Evolutionary conservation across 345 rosid species (phyloP).

Genomic region (Eucalyptus grandis): DNA sequence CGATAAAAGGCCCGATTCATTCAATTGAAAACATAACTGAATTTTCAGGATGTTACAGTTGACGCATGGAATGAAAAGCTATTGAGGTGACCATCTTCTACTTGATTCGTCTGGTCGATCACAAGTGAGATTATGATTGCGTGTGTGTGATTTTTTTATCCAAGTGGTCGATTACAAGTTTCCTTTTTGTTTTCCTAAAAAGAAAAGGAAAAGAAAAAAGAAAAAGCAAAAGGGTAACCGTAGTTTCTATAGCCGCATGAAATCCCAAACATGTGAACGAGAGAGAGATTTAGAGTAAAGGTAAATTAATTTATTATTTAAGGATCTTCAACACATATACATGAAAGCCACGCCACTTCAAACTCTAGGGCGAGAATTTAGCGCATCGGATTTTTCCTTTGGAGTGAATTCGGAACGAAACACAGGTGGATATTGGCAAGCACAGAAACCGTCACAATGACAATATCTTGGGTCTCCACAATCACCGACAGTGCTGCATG

Average conservation of each 20-base stretch:
- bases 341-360: background rate
- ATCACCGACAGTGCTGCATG: background rate
- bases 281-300: background rate
- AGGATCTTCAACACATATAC: background rate
- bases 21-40: no score
- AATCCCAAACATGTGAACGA: background rate
- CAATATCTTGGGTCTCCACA: background rate
- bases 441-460: background rate
- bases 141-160: background rate
- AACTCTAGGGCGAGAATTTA: background rate
- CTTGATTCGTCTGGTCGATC: background rate
- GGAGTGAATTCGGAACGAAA: background rate
- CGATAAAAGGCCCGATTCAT: rapidly evolving
- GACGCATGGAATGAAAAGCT: background rate
- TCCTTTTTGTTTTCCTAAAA: background rate
- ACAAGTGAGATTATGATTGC: background rate
- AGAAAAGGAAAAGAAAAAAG: no score
- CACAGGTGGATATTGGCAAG: background rate
- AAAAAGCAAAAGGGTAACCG: background rate
- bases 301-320: background rate
- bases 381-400: background rate
- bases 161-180: background rate
- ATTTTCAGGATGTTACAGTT: background rate
- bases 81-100: background rate
- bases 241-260: background rate